A percentile compares a stretch with the other conserved stretches of the same genome.
Evolutionary conservation across 2,329 filamentous ascomycete genomes (phyloP).

Genomic region (Pseudocercospora pini-densiflorae): DNA sequence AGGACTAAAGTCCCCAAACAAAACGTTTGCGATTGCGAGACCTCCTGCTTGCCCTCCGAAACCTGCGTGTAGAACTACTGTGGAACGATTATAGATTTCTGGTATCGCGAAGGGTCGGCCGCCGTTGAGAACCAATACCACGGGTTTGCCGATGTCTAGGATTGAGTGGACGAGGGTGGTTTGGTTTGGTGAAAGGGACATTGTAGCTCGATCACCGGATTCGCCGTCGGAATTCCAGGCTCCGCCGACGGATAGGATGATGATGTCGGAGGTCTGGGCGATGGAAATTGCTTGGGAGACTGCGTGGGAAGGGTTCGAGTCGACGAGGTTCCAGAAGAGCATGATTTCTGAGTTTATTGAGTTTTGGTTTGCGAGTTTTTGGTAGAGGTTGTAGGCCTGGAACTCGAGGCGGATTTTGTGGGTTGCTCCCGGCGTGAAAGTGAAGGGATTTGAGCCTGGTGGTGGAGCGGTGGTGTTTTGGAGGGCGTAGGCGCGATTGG

Average conservation of each 20-base stretch:
- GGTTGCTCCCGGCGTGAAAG: conserved; percentile 20
- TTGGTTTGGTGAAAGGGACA: conserved; percentile 22
- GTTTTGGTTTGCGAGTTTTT: conserved; percentile 23
- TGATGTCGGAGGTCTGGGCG: conserved; percentile 11
- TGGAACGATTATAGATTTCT: conserved; percentile 18
- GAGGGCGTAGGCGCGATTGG: conserved; percentile 12
- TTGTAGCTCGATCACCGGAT: conserved; percentile 22
- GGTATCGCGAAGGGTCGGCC: conserved; percentile 24
- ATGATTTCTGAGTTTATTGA: conserved; percentile 25
- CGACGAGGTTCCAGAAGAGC: conserved; percentile 28
- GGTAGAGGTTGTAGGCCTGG: conserved; percentile 25
- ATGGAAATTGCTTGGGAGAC: conserved; percentile 17
- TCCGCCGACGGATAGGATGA: conserved; percentile 21
- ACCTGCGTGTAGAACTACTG: conserved; percentile 19
- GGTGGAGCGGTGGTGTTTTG: conserved; percentile 22
- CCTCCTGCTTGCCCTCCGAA: conserved; percentile 22
- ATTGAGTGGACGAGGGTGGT: conserved; percentile 19
- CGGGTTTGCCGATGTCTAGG: conserved; percentile 14
- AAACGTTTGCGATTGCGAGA: conserved; percentile 18
- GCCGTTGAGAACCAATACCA: conserved; percentile 21
- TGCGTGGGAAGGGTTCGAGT: conserved; percentile 10
- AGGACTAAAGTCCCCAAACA: conserved; percentile 22
- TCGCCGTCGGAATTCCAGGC: conserved; percentile 26
- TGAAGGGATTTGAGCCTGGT: conserved; percentile 22
- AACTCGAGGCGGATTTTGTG: conserved; percentile 26